A percentile compares a stretch with the other conserved stretches of the same genome.
These are phyloP conservation scores for Xylaria sp. DNA, from an alignment of 2,329 filamentous ascomycete genomes.

Conservation along the genomic window DNA sequence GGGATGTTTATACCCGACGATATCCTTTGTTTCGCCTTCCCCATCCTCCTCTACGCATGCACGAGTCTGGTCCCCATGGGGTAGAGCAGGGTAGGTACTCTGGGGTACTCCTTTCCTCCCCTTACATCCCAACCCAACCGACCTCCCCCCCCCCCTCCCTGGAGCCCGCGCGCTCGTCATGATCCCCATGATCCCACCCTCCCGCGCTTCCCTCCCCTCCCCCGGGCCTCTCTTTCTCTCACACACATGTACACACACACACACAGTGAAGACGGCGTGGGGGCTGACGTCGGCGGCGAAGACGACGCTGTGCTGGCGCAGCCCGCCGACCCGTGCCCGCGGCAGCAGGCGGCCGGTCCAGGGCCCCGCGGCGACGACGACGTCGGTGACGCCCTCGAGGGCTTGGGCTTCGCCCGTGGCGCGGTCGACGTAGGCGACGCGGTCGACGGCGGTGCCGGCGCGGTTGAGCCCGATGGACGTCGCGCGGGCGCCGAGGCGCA, in stretches of 20 bases:
- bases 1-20: neutral
- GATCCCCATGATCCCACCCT: no score
- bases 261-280: constrained; percentile 84
- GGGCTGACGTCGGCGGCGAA: constrained; percentile 67
- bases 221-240: no score
- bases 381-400: constrained; percentile 53
- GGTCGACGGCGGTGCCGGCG: constrained; percentile 54
- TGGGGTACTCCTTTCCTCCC: no score
- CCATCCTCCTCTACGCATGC: neutral
- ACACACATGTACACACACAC: no score
- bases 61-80: neutral
- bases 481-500: constrained; percentile 68
- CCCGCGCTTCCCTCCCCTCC: no score
- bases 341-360: constrained; percentile 66
- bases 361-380: constrained; percentile 60
- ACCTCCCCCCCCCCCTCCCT: no score
- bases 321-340: constrained; percentile 57
- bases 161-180: no score
- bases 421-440: constrained; percentile 63
- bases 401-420: constrained; percentile 38
- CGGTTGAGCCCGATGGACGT: constrained; percentile 63
- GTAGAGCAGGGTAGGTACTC: neutral
- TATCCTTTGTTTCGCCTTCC: neutral
- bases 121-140: no score
- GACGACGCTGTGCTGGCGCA: constrained; percentile 68